Evolutionary conservation across 2,329 filamentous ascomycete species (phyloP).

Genomic region (Fusarium succisae): DNA sequence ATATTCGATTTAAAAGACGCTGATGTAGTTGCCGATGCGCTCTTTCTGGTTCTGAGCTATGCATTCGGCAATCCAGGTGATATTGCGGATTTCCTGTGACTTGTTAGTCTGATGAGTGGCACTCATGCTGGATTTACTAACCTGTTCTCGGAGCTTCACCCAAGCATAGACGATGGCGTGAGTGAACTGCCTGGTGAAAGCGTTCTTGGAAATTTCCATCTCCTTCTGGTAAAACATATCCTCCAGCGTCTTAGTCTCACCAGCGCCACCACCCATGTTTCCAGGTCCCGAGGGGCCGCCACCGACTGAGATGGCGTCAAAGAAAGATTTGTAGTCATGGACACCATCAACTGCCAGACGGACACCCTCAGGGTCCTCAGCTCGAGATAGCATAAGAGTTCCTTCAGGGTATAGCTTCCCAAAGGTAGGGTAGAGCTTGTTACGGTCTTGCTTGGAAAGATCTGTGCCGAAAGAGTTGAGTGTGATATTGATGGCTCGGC

Average conservation of each 20-base stretch:
- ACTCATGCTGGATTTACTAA: slow-evolving; percentile 55
- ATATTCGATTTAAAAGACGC: slow-evolving; percentile 76
- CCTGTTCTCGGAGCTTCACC: slow-evolving; percentile 97
- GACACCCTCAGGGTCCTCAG: slow-evolving; percentile 94
- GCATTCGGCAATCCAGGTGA: slow-evolving; percentile 99
- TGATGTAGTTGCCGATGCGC: slow-evolving; percentile 98
- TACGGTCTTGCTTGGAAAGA: slow-evolving; percentile 89
- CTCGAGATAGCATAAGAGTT: slow-evolving; percentile 90
- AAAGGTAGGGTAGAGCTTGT: slow-evolving; percentile 94
- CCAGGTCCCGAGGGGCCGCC: slow-evolving; percentile 77
- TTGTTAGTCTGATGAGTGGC: slow-evolving; percentile 43
- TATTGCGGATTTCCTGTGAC: slow-evolving; percentile 93
- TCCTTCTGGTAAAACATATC: slow-evolving; percentile 99
- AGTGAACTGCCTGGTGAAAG: slow-evolving; percentile 96
- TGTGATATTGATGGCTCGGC: slow-evolving; percentile 98
- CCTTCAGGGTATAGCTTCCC: slow-evolving; percentile 94
- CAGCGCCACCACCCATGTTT: slow-evolving; percentile 83
- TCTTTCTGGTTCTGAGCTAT: slow-evolving; percentile 99
- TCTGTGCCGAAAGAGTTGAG: slow-evolving; percentile 99
- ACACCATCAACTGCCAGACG: slow-evolving; percentile 93
- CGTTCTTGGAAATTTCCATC: slow-evolving; percentile 96
- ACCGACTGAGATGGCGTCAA: slow-evolving; percentile 86
- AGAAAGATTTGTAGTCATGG: slow-evolving; percentile 93
- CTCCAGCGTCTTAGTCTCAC: slow-evolving; percentile 89
- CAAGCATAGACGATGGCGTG: slow-evolving; percentile 95